These are phyloP conservation scores for Carex parvula DNA, from an alignment of 176 grass and related monocot species.

Conservation along the genomic window DNA sequence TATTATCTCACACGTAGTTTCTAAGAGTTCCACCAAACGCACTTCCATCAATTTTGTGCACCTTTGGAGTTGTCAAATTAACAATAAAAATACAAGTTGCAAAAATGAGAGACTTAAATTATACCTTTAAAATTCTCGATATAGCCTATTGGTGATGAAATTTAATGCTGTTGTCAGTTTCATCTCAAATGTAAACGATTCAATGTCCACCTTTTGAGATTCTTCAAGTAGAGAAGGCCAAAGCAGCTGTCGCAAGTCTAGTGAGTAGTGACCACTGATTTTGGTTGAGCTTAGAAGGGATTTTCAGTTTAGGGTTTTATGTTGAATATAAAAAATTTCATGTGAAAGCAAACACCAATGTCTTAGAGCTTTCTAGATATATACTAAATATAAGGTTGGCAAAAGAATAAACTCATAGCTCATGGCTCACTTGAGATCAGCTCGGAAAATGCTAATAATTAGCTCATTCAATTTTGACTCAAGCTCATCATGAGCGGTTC, in stretches of 20 bases:
- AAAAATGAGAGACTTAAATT: background rate
- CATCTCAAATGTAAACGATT: background rate
- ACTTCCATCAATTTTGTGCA: background rate
- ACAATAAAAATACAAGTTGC: background rate
- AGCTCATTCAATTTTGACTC: too few relatives aligned
- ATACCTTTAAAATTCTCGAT: background rate
- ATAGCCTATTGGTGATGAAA: background rate
- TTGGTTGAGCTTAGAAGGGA: background rate
- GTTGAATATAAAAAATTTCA: background rate
- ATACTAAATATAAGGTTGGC: background rate
- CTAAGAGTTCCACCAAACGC: background rate
- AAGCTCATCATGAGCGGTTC: too few relatives aligned
- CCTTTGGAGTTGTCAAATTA: background rate
- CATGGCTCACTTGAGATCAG: too few relatives aligned
- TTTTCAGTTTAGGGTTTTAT: background rate
- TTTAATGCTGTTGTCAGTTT: background rate
- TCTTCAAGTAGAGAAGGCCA: background rate
- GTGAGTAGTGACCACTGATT: background rate
- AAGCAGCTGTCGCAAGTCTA: background rate
- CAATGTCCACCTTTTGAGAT: background rate
- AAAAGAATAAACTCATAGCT: too few relatives aligned
- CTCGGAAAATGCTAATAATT: too few relatives aligned
- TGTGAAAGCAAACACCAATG: background rate
- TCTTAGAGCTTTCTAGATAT: background rate
- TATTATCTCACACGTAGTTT: background rate